Evolutionary conservation across 78 protist genomes (phyloP).

Genomic region (Pelomyxa schiedti): DNA sequence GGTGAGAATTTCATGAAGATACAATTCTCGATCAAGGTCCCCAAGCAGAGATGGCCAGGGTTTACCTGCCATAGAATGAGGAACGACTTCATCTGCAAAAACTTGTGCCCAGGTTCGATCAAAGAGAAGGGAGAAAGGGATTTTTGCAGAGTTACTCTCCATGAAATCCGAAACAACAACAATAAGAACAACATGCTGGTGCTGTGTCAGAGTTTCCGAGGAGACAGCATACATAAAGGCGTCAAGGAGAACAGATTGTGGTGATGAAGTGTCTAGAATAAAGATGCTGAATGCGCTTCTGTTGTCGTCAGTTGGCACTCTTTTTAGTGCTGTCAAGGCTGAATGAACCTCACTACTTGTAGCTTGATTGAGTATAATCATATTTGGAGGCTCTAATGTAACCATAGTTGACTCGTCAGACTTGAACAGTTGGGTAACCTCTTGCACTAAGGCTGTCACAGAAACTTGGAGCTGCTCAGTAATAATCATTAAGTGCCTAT

Average conservation of each 20-base stretch:
- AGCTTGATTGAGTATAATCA: constrained; percentile 9
- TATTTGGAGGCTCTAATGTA: background rate
- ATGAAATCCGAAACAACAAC: constrained; percentile 6
- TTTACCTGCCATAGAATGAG: background rate
- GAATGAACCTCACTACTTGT: constrained; percentile 3
- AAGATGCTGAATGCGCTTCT: constrained; percentile 1
- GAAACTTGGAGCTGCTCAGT: constrained; percentile 7
- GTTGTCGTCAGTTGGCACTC: background rate
- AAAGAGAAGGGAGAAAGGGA: constrained; percentile 9
- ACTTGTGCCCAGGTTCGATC: constrained; percentile 10
- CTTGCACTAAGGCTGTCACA: background rate
- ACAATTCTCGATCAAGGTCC: background rate
- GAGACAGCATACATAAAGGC: constrained; percentile 14
- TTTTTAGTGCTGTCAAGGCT: constrained; percentile 1
- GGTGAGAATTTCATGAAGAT: constrained; percentile 8
- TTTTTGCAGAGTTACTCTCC: background rate
- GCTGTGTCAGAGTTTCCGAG: constrained; percentile 1
- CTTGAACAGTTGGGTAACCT: background rate
- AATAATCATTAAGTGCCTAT: constrained; percentile 5
- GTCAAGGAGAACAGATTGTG: constrained; percentile 11
- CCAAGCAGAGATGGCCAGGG: constrained; percentile 1
- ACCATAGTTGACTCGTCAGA: background rate
- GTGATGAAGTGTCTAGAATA: constrained; percentile 6
- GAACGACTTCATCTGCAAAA: constrained; percentile 3
- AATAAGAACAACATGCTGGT: constrained; percentile 10